A percentile compares a stretch with the other conserved stretches of the same genome.
Evolutionary conservation across 805 yeast genomes (phyloP).

Genomic region (Pichia californica): DNA sequence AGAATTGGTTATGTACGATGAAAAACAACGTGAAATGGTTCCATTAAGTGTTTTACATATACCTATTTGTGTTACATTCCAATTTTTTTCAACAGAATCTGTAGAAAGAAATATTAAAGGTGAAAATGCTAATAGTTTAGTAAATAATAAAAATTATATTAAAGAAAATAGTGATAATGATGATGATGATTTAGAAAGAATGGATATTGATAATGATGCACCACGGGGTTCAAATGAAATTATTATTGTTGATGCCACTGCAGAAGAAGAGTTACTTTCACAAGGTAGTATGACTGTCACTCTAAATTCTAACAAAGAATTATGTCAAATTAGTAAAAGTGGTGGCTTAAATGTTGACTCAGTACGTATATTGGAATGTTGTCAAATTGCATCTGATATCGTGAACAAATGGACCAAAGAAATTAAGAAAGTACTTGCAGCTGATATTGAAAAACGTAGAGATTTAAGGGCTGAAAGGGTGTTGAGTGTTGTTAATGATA

Average conservation of each 20-base stretch:
- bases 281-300: slow-evolving; percentile 82
- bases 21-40: slow-evolving; percentile 80
- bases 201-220: background rate
- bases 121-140: background rate
- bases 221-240: slow-evolving; percentile 28
- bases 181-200: background rate
- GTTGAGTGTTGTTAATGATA: slow-evolving; percentile 28
- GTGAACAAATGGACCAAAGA: slow-evolving; percentile 60
- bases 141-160: background rate
- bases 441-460: slow-evolving; percentile 37
- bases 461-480: slow-evolving; percentile 20
- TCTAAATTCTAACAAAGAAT: slow-evolving; percentile 80
- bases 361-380: slow-evolving; percentile 56
- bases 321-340: slow-evolving; percentile 83
- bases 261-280: slow-evolving; percentile 68
- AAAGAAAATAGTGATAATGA: slow-evolving; percentile 8
- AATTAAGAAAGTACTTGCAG: slow-evolving; percentile 49
- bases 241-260: slow-evolving; percentile 66
- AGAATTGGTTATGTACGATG: slow-evolving; percentile 58
- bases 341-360: slow-evolving; percentile 88
- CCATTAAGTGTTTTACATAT: slow-evolving; percentile 80
- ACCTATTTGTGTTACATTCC: slow-evolving; percentile 84
- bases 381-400: slow-evolving; percentile 54
- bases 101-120: slow-evolving; percentile 69
- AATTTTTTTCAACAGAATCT: slow-evolving; percentile 68